Conservation (phyloP, 1,284 basidiomycete genomes). For the Blastosporella zonata region DNA sequence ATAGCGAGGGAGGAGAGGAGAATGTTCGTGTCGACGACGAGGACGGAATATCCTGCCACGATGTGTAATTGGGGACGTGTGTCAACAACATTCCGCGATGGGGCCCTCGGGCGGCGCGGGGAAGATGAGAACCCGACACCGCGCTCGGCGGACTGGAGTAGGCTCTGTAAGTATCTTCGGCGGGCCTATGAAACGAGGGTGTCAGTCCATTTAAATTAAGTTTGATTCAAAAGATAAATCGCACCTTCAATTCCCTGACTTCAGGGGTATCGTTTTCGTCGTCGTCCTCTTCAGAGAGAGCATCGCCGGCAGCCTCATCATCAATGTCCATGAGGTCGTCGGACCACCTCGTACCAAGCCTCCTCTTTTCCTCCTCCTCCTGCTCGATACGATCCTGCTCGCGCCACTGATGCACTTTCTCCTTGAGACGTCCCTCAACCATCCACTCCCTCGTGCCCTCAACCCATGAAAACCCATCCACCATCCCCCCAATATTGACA, state of each 20-base stretch:
- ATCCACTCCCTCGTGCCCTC: conserved; percentile 60
- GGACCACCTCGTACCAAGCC: conserved; percentile 56
- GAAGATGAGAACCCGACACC: conserved; percentile 22
- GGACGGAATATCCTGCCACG: conserved; percentile 83
- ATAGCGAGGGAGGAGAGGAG: conserved; percentile 77
- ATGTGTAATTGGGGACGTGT: conserved; percentile 50
- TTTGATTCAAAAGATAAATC: conserved; percentile 7
- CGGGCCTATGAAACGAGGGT: conserved; percentile 48
- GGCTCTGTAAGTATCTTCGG: conserved; percentile 58
- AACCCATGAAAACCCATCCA: conserved; percentile 76
- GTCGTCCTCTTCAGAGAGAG: conserved; percentile 42
- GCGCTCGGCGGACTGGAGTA: conserved; percentile 48
- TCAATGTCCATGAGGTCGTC: conserved; percentile 74
- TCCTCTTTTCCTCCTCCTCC: conserved; percentile 67
- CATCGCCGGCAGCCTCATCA: conserved; percentile 38
- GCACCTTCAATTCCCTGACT: conserved; percentile 71
- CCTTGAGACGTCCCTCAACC: conserved; percentile 65
- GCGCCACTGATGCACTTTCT: conserved; percentile 70
- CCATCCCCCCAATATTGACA: conserved; percentile 64
- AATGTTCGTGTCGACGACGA: conserved; percentile 95
- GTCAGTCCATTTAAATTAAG: conserved; percentile 9
- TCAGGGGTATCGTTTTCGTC: conserved; percentile 70
- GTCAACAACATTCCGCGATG: conserved; percentile 28
- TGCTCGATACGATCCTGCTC: conserved; percentile 61
- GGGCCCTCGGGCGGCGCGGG: conserved; percentile 31